phyloP scores from a whole-genome alignment of 495 filamentous ascomycete species.

The Talaromyces proteolyticus region DNA sequence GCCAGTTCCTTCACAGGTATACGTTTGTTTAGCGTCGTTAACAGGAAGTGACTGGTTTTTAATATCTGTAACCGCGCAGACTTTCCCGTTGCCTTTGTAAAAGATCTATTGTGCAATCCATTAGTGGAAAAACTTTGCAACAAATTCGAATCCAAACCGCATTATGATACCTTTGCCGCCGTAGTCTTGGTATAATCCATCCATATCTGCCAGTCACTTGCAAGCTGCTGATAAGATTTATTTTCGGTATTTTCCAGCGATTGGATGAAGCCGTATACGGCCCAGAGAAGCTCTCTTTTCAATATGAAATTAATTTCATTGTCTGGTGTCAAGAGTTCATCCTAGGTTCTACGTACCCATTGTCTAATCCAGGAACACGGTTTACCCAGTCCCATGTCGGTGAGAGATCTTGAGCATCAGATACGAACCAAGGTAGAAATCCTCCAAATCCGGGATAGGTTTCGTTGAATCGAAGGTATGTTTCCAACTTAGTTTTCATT shows the following conservation, averaged over 20 bases:
- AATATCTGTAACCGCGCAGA: slow-evolving; percentile 23
- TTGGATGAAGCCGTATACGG: slow-evolving; percentile 26
- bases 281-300: slow-evolving; percentile 26
- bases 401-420: slow-evolving; percentile 13
- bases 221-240: slow-evolving; percentile 15
- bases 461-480: slow-evolving; percentile 27
- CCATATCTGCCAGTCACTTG: slow-evolving; percentile 23
- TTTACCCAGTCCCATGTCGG: slow-evolving; percentile 26
- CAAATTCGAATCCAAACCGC: neutral
- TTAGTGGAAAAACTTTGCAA: too few relatives aligned
- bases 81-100: slow-evolving; percentile 18
- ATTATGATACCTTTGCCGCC: slow-evolving; percentile 14
- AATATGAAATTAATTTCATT: too few relatives aligned
- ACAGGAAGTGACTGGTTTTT: slow-evolving; percentile 18
- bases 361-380: slow-evolving; percentile 25
- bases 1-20: slow-evolving; percentile 19
- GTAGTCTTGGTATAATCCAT: slow-evolving; percentile 28
- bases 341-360: slow-evolving; percentile 16
- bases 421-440: slow-evolving; percentile 25
- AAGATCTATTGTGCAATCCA: slow-evolving; percentile 19
- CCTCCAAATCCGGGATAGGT: slow-evolving; percentile 30
- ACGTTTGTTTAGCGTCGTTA: slow-evolving; percentile 17
- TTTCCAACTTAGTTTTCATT: slow-evolving; percentile 24
- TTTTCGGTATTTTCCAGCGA: slow-evolving; percentile 16
- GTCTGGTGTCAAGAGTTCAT: too few relatives aligned